Evolutionary conservation across 75 land plant species (phyloP).

Genomic region (Azolla pinnata): DNA sequence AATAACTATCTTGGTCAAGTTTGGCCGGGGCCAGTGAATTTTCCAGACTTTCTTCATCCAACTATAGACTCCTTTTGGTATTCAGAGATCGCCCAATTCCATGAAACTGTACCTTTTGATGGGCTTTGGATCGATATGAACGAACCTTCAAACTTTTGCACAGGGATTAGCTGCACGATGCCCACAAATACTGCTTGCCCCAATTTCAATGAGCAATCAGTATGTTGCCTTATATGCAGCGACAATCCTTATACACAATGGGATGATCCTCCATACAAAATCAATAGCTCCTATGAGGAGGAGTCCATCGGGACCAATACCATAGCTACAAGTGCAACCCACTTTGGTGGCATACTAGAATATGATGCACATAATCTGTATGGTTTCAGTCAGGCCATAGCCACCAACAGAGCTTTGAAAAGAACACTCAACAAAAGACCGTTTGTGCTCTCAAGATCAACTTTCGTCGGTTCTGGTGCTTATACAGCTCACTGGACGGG

Average conservation of each 20-base stretch:
- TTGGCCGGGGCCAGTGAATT: constrained; percentile 58
- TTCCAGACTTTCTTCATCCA: constrained; percentile 68
- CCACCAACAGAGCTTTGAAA: constrained; percentile 50
- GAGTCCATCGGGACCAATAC: constrained; percentile 49
- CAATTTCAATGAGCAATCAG: constrained; percentile 10
- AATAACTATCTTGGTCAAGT: constrained; percentile 51
- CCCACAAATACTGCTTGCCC: constrained; percentile 29
- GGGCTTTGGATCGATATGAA: constrained; percentile 97
- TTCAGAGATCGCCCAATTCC: constrained; percentile 54
- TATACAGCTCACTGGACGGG: constrained; percentile 86
- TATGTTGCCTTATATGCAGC: constrained; percentile 71
- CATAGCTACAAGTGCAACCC: constrained; percentile 59
- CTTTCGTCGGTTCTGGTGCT: constrained; percentile 56
- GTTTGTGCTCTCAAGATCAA: constrained; percentile 63
- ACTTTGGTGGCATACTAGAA: constrained; percentile 48
- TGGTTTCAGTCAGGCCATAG: constrained; percentile 60
- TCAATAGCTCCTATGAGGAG: constrained; percentile 42
- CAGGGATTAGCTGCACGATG: constrained; percentile 36
- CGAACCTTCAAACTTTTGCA: constrained; percentile 73
- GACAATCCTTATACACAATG: constrained; percentile 31
- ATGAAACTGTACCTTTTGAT: constrained; percentile 46
- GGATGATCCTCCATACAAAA: constrained; percentile 76
- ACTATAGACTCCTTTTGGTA: constrained; percentile 45
- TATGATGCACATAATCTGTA: constrained; percentile 70
- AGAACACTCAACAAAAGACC: constrained; percentile 46